phyloP scores from a whole-genome alignment of 306 rosid species.

The Lathyrus sativus region DNA sequence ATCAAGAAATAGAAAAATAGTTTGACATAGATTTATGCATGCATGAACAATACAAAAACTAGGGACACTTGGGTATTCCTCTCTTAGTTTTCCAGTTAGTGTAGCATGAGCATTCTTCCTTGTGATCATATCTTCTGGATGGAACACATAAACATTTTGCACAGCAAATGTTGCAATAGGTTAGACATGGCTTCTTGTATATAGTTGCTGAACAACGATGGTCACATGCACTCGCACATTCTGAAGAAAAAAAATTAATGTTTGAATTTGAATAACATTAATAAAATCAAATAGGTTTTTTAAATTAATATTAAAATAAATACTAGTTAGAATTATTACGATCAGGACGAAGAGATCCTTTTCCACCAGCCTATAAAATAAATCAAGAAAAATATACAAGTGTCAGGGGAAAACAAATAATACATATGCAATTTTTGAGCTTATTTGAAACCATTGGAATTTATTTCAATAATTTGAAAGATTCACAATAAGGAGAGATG shows the following conservation, averaged over 20 bases:
- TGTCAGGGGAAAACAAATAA: neutral
- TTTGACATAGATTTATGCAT: neutral
- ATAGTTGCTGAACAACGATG: constrained; percentile 14
- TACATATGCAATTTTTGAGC: neutral
- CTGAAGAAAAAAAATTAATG: neutral
- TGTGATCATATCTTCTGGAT: constrained; percentile 16
- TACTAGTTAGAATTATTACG: neutral
- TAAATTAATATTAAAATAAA: no score
- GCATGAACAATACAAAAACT: neutral
- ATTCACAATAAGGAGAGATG: neutral
- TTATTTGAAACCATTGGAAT: neutral
- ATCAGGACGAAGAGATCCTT: constrained; percentile 7
- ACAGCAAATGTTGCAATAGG: constrained; percentile 18
- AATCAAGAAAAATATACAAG: neutral
- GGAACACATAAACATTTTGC: constrained; percentile 15
- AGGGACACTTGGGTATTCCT: constrained; percentile 17
- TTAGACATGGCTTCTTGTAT: constrained; percentile 1
- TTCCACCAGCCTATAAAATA: constrained; percentile 29
- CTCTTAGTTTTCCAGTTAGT: neutral
- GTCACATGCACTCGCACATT: neutral
- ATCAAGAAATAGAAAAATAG: neutral
- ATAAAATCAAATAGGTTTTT: no score
- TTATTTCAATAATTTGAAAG: neutral
- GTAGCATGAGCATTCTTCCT: constrained; percentile 13
- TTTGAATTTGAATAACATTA: no score